Base-by-base conservation (phyloP, 495 filamentous ascomycete species). In the Trichoderma erinaceum region DNA sequence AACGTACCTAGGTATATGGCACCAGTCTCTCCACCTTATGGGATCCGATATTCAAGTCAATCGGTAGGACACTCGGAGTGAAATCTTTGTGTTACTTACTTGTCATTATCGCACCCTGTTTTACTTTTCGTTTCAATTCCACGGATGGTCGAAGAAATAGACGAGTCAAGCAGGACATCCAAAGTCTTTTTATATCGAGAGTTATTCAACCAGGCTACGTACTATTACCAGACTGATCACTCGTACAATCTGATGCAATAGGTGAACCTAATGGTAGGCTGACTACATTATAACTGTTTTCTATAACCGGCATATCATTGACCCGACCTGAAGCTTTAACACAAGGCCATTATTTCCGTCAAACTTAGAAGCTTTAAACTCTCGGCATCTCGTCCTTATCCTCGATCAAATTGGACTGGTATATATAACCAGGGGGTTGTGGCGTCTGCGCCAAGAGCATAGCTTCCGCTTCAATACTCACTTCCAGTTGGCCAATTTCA, bases 401-500 rank as follows among this genome's bases (percentile, higher is more conserved):
- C 25, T 61, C 25, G 56, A 7, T 61, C 56, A 32, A 61, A 32
- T 27, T 25, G 56, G 29, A 32, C 27, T 12, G 11, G 27, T 2
- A 32, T 15, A 48, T 16, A 48, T 16, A 48, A 48, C 23, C 23
- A 27, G 27, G 56, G 56, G 56, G 12, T 25, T 13, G 56, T 61
- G 27, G 56, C 56, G 56, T 61, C 56, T 25, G 76, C 75, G 73
- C 76, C 75, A 78, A 74, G 75, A 73, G 75, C 71, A 65, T 71
- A 72, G 73, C 68, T 75, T 76, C 72, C 72, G 73, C 71, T 68
- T 52, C 76, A 75, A 75, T 73, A 70, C 75, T 74, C 69, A 29
- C 71, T 76, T 78, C 76, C 75, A 76, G 74, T 78, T 78, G 72
- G 75, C 73, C 72, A 72, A 61, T 61, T 61, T 61, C 56, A 61